Base-by-base conservation (phyloP, 768 basidiomycete species). In the Agrocybe chaxingu region DNA sequence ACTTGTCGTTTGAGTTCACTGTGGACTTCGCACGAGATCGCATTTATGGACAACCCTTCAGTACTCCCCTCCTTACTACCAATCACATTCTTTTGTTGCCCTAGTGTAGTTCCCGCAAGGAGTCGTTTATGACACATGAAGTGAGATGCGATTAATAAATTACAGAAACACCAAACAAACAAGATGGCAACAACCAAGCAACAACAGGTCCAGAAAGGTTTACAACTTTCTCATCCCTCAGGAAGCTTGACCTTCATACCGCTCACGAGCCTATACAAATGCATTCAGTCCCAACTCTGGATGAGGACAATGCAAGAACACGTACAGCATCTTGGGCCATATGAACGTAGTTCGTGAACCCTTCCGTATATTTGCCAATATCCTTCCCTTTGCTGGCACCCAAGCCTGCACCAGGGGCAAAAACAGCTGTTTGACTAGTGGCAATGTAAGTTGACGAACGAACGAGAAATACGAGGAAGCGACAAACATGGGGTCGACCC, bases 361-460 rank as follows among this genome's bases (percentile, higher is more conserved):
- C 84, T 55, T 86, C 84, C 3, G 81, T 69, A 55, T 82, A 83
- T 65, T 87, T 86, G 45, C 81, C 81, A 48, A 92, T 70, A 48
- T 92, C 92, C 63, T 85, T 89, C 52, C 85, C 91, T 71, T 93
- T 96, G 63, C 87, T 85, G 0, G 94, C 93, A n/a, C 95, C 95
- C 8, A 98, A 71, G 2, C 95, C 95, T 18, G 84, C 93, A 2
- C 95, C 89, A 55, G 86, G 82, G 7, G 87, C 84, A 65, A 94
- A 98, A 42, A 97, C 81, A 12, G 89, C 85, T 18, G 91, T 90
- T 67, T 85, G 79, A 24, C 90, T 93, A 31, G 43, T 47, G 13
- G 51, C 51, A 10, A 33, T 30, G n/a, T 4, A 38, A 40, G 57
- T 48, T 18, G 58, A 50, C 19, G 12, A 38, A 38, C 30, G 13